Evolutionary conservation across 306 rosid genomes (phyloP), one percentile per base, ranked within the genome.

Genomic region (Benincasa hispida): DNA sequence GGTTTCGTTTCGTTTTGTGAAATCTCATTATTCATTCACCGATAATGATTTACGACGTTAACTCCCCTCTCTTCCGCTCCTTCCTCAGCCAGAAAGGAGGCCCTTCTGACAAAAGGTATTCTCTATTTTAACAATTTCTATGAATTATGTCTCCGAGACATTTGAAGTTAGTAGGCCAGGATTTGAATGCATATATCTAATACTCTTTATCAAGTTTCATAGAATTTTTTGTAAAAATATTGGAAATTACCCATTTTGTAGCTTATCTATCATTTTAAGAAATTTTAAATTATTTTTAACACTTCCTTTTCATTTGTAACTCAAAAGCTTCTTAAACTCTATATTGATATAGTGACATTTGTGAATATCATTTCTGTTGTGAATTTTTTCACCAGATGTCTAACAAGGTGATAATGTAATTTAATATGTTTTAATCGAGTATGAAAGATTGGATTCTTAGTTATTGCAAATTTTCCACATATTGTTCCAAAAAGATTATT

Each of bases 31-130:
- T n/a, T 15, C 34, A 42, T 55, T n/a, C 37, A 53, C 80, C 66
- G 15, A 81, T 81, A 24, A 95, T 95, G 99, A 92, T 92, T 62
- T 95, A 95, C 93, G 98, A 95, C 88, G 98, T 90, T 22, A 95
- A 95, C 85, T 95, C 98, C 19, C 96, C 91, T 1, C 93, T 95
- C 15, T 95, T 95, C 88, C 96, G 99, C 78, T 95, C 98, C 78
- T 92, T 95, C 91, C 99, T 95, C 77, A 92, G 98, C 85, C 98
- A 95, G 90, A 95, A 89, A 85, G 99, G 99, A 28, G 96, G 97
- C 41, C 78, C 97, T 72, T 92, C 99, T 39, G 98, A 92, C 37
- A 95, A 89, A 87, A 92, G 98, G 99, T 92, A 59, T 42, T 39
- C 15, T 41, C 54, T 65, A 21, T 65, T 0, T 62, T 62, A 18